Base-by-base conservation (phyloP, 495 filamentous ascomycete genomes). In the Hypomontagnella monticulosa region DNA sequence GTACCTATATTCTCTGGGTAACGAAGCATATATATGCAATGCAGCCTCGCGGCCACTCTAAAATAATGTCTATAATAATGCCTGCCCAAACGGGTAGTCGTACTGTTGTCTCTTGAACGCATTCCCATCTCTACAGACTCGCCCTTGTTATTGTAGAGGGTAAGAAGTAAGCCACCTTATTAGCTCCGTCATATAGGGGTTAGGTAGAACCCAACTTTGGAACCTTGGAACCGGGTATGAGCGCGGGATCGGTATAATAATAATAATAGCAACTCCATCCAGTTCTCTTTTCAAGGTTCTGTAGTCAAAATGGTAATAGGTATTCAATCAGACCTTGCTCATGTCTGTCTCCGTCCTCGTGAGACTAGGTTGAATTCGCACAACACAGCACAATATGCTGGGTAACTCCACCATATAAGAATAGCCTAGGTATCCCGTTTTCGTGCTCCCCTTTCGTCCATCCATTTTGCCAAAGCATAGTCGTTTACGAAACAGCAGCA, bases 1-100 rank as follows among this genome's bases (percentile, higher is more conserved):
- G 65, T 68, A 68, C 65, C 65, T 68, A 68, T 63, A 68, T 63
- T 56, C 59, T 48, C 23, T 55, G 18, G 27, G 41, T 42, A 49
- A 58, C 33, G 57, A 36, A 20, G 23, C 30, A 32, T 32, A 12
- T 20, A 41, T 34, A 67, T 68, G 59, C 65, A 68, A 66, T 68
- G 65, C 65, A 60, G 65, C 59, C 54, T 68, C 49, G 58, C 54
- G 53, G 41, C 44, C 47, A 51, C 51, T 58, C 34, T 56, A 57
- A 59, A 41, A 52, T 58, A 50, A 44, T 43, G 43, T 52, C 34
- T 67, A 47, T 52, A 38, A 23, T 47, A 62, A 59, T 48, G 58
- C 52, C 37, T 58, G 40, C 49, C 48, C 41, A 30, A 57, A 44
- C 12, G 16, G 37, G 58, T 40, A 55, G 30, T 44, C 34, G 34